A percentile compares a stretch with the other conserved stretches of the same genome.
phyloP scores from a whole-genome alignment of 2,329 filamentous ascomycete genomes.

The Incumbomyces delicatus region DNA sequence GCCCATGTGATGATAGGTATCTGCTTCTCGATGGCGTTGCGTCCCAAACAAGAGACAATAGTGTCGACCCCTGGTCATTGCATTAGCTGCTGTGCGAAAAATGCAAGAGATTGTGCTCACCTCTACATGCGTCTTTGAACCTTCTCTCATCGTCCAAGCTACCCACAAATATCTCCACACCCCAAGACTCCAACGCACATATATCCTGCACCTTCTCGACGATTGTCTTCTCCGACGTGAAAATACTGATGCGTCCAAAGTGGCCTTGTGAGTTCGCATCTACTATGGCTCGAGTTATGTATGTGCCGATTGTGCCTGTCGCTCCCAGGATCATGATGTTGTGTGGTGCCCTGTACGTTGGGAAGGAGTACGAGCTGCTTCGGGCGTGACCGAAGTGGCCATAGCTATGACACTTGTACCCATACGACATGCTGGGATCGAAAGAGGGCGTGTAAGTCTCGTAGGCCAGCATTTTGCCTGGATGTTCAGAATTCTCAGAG shows the following conservation, averaged over 20 bases:
- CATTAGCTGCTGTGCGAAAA: conserved; percentile 1
- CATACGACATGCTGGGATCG: conserved; percentile 5
- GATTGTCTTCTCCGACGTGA: conserved; percentile 46
- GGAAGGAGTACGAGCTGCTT: conserved; percentile 3
- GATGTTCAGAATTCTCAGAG: no score
- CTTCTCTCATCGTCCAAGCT: conserved; percentile 44
- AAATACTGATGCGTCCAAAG: conserved; percentile 45
- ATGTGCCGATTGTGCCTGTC: conserved; percentile 43
- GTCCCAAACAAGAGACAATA: conserved; percentile 55
- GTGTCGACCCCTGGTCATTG: conserved; percentile 46
- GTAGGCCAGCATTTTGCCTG: conserved; percentile 6
- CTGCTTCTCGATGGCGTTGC: conserved; percentile 52
- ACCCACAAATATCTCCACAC: conserved; percentile 47
- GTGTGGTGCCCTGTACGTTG: conserved; percentile 16
- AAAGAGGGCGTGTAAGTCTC: conserved; percentile 7
- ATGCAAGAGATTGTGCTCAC: conserved; percentile 21
- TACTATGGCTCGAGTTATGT: conserved; percentile 43
- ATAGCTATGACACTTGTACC: conserved; percentile 7
- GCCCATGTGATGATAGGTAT: conserved; percentile 53
- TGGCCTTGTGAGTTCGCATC: conserved; percentile 26
- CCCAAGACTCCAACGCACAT: conserved; percentile 35
- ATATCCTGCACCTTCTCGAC: conserved; percentile 42
- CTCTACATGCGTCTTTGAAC: conserved; percentile 47
- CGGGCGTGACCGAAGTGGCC: conserved; percentile 1
- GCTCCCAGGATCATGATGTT: conserved; percentile 46